A percentile compares a stretch with the other conserved stretches of the same genome.
phyloP scores from a whole-genome alignment of 352 stramenopile genomes.

The Phytophthora capsici region DNA sequence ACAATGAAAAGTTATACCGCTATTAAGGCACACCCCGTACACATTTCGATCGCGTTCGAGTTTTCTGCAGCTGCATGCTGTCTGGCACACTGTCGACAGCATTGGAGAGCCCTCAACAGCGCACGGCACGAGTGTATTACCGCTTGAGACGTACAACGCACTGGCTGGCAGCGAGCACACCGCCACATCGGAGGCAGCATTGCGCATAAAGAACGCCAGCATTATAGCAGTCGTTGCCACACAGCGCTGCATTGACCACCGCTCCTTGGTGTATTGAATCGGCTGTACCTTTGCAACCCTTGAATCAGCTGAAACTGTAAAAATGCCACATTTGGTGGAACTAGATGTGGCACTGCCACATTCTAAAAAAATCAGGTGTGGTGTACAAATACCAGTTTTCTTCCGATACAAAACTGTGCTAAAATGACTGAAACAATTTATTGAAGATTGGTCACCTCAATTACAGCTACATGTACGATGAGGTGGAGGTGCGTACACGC shows the following conservation, averaged over 20 bases:
- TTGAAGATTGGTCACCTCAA: no score
- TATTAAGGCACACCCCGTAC: slow-evolving; percentile 26
- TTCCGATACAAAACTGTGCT: no score
- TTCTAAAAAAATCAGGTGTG: no score
- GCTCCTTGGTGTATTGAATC: slow-evolving; percentile 8
- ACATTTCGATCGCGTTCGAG: slow-evolving; percentile 14
- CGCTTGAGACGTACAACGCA: slow-evolving; percentile 29
- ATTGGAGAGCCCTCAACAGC: slow-evolving; percentile 10
- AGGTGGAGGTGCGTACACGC: no score
- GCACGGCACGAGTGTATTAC: slow-evolving; percentile 11
- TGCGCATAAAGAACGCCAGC: slow-evolving; percentile 9
- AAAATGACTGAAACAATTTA: no score
- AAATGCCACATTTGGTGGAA: no score
- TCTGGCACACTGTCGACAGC: slow-evolving; percentile 15
- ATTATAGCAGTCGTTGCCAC: slow-evolving; percentile 1
- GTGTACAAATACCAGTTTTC: no score
- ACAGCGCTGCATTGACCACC: slow-evolving; percentile 10
- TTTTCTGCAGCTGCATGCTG: slow-evolving; percentile 29
- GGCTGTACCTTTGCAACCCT: neutral
- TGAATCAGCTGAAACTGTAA: no score
- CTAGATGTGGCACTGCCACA: no score
- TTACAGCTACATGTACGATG: no score
- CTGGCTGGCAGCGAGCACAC: slow-evolving; percentile 37
- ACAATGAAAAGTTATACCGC: slow-evolving; percentile 15
- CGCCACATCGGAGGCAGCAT: slow-evolving; percentile 8